phyloP scores from a whole-genome alignment of 1,284 basidiomycete genomes.

The Coniferiporia weirii region DNA sequence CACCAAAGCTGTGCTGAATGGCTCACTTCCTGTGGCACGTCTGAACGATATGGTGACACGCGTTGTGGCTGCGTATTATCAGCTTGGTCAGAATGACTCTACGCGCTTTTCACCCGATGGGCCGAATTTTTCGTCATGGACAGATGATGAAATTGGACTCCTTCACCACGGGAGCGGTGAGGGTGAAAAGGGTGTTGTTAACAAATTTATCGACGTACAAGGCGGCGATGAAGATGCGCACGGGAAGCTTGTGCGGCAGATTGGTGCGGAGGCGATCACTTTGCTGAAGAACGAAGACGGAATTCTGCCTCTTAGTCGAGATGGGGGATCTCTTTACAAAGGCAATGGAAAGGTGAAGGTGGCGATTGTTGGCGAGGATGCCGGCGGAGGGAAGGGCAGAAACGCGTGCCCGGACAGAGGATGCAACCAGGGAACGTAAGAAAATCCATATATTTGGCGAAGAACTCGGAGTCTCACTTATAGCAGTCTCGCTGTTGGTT shows the following conservation, averaged over 20 bases:
- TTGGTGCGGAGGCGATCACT: constrained; percentile 43
- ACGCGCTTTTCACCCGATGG: constrained; percentile 9
- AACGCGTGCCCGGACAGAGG: constrained; percentile 38
- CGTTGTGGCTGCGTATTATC: constrained; percentile 35
- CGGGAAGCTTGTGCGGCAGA: constrained; percentile 35
- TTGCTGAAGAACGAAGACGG: constrained; percentile 46
- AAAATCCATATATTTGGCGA: constrained; percentile 33
- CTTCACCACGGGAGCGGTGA: constrained; percentile 16
- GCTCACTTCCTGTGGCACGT: constrained; percentile 34
- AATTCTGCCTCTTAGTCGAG: constrained; percentile 33
- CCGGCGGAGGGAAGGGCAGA: constrained; percentile 36
- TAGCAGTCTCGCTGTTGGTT: constrained; percentile 14
- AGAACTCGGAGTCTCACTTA: neutral
- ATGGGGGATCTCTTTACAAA: constrained; percentile 4
- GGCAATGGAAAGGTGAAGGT: constrained; percentile 5
- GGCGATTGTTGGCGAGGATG: constrained; percentile 17
- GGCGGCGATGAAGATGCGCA: constrained; percentile 30
- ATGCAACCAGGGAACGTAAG: constrained; percentile 33
- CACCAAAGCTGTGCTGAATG: constrained; percentile 25
- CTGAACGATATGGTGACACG: constrained; percentile 27
- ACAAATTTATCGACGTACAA: constrained; percentile 40
- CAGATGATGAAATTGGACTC: constrained; percentile 9
- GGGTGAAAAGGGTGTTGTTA: constrained; percentile 14
- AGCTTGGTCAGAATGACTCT: constrained; percentile 37
- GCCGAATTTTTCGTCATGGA: constrained; percentile 19